Base-by-base conservation (phyloP, 768 basidiomycete species). In the Serendipita sp. region DNA sequence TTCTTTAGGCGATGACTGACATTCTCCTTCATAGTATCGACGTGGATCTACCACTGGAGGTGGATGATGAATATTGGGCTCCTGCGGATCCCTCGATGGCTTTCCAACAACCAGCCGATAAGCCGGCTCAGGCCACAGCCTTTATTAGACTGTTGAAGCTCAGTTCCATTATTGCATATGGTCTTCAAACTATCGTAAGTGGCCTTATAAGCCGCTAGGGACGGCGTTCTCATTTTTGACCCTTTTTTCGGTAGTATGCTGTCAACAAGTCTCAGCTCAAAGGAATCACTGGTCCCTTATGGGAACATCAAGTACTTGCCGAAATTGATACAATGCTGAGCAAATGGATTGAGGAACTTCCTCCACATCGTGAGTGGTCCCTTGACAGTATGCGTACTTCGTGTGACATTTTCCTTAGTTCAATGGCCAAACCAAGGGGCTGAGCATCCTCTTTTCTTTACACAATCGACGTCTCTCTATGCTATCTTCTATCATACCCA, bases 61-160 rank as follows among this genome's bases (percentile, higher is more conserved):
- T 91, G 14, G 88, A 94, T 66, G 85, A 88, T 66, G 84, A 85
- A 69, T 90, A 82, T 69, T 93, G 88, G 89, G 48, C 50, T 5
- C 72, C 74, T 30, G 82, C 83, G 65, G 69, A 75, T 65, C 80
- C 81, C 0, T 73, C 76, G 1, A 74, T 78, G 42, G 78, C 77
- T 17, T 88, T 86, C 71, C 74, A 79, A 61, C 88, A 89, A 69
- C 88, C 88, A 1, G 67, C 73, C 4, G 77, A 74, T 5, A 81
- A 77, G 68, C 81, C 82, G 0, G 83, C 82, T 1, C 70, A 69
- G 1, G 73, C 86, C 3, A 67, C 81, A 1, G 83, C 76, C 65
- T 85, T 86, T 70, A 79, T 79, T 61, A 76, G 75, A 56, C 75
- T 76, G 43, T 70, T 85, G 43, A 76, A 79, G 30, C 75, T 90